Percentiles rank a stretch among this genome's conserved stretches.
Conservation (phyloP, 331 rosid genomes). For the Stylosanthes scabra region DNA sequence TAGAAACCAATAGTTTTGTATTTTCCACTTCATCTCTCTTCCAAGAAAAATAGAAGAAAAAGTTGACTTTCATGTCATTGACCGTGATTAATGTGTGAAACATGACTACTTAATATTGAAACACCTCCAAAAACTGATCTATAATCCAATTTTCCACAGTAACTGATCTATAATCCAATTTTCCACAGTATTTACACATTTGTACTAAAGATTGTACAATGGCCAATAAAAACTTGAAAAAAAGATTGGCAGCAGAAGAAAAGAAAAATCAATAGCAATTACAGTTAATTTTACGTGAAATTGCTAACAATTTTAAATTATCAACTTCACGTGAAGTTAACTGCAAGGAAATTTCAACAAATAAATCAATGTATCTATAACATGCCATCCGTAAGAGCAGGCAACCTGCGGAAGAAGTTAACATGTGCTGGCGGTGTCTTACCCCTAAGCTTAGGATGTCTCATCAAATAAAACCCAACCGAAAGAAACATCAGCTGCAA, state of each 20-base stretch:
- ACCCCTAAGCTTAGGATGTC: constrained; percentile 52
- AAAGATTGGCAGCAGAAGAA: constrained; percentile 16
- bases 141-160: constrained; percentile 19
- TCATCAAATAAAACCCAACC: constrained; percentile 49
- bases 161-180: constrained; percentile 2
- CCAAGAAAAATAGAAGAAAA: background rate
- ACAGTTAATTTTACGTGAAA: too few species aligned
- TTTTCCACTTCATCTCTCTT: background rate
- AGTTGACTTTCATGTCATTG: background rate
- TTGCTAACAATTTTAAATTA: too few species aligned
- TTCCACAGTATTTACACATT: constrained; percentile 29
- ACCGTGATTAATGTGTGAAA: background rate
- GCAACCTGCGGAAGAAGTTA: constrained; percentile 57
- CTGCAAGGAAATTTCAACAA: background rate
- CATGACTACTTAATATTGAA: background rate
- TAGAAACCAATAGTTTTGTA: background rate
- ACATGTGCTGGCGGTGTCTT: constrained; percentile 48
- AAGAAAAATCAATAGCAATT: too few species aligned
- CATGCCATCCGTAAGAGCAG: constrained; percentile 52
- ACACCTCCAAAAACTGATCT: background rate
- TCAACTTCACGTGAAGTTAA: too few species aligned
- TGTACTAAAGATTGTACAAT: background rate
- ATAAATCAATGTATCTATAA: constrained; percentile 16
- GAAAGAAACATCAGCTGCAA: constrained; percentile 30
- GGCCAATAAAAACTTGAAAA: background rate